Conservation (phyloP, 2,329 filamentous ascomycete genomes). For the Aspergillus sp. region DNA sequence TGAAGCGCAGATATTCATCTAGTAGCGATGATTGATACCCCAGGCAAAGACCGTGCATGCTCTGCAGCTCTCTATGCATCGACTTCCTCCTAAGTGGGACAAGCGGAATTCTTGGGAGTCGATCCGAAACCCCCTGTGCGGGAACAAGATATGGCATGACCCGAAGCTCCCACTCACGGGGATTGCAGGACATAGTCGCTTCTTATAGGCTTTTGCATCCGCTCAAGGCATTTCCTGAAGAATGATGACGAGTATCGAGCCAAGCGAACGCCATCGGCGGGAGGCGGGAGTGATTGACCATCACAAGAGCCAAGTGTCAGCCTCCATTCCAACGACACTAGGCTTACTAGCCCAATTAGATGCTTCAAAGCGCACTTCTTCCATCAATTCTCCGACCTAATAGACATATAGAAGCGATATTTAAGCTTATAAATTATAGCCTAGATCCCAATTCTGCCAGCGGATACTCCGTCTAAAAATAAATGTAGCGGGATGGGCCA, state of each 20-base stretch:
- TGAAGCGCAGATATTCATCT: not conserved
- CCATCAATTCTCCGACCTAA: not conserved
- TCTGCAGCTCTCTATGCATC: not conserved
- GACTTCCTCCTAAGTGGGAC: not conserved
- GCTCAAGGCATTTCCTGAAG: not conserved
- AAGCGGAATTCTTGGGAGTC: not conserved
- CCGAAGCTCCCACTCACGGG: not conserved
- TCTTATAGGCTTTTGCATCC: not conserved
- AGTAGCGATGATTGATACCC: not conserved
- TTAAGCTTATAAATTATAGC: not conserved
- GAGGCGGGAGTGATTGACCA: not conserved
- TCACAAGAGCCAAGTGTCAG: constrained; percentile 13
- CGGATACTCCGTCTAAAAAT: constrained; percentile 16
- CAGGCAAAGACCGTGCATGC: not conserved
- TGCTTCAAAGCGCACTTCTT: not conserved
- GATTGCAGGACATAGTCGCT: not conserved
- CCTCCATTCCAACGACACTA: constrained; percentile 1
- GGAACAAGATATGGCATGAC: not conserved
- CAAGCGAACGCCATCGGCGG: constrained; percentile 9
- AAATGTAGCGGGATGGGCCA: constrained; percentile 13
- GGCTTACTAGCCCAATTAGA: not conserved
- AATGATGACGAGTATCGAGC: not conserved
- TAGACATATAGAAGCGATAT: not conserved
- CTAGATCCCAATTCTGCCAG: not conserved
- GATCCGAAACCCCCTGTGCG: not conserved